A percentile compares a stretch with the other conserved stretches of the same genome.
phyloP scores from a whole-genome alignment of 345 rosid species.

The Citropsis articulata region DNA sequence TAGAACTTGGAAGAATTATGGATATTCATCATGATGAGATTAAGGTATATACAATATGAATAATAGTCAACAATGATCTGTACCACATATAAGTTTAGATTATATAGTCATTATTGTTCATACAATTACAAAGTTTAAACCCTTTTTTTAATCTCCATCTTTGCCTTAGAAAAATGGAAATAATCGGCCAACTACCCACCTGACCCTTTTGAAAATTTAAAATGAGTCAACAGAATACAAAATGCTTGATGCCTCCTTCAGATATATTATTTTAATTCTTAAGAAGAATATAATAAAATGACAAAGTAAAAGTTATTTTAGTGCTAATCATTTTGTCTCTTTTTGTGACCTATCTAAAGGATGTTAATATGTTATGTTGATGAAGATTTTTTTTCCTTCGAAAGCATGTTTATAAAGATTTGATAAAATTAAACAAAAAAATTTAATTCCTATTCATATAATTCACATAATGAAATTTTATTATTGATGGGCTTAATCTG shows the following conservation, averaged over 20 bases:
- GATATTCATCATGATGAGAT: background rate
- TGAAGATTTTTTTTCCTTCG: too few relatives aligned
- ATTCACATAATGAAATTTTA: too few relatives aligned
- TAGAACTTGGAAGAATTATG: background rate
- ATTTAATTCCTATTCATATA: too few relatives aligned
- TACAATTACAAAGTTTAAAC: background rate
- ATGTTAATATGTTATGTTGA: too few relatives aligned
- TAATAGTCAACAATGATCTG: background rate
- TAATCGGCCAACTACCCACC: slow-evolving; percentile 5
- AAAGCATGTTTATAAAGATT: too few relatives aligned
- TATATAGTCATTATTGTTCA: background rate
- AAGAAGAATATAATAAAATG: too few relatives aligned
- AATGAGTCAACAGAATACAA: background rate
- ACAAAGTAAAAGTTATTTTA: too few relatives aligned
- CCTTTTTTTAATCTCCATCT: background rate
- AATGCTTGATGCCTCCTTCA: background rate
- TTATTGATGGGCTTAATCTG: too few relatives aligned
- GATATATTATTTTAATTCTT: background rate
- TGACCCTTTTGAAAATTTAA: background rate
- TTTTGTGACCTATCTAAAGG: too few relatives aligned
- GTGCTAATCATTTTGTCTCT: too few relatives aligned
- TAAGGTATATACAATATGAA: background rate
- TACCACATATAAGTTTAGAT: background rate
- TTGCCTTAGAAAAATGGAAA: background rate
- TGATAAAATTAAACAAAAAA: too few relatives aligned